Percentiles rank a stretch among this genome's conserved stretches.
These are phyloP conservation scores for Isabelozyma gotoi DNA, from an alignment of 805 yeast genomes.

Conservation along the genomic window DNA sequence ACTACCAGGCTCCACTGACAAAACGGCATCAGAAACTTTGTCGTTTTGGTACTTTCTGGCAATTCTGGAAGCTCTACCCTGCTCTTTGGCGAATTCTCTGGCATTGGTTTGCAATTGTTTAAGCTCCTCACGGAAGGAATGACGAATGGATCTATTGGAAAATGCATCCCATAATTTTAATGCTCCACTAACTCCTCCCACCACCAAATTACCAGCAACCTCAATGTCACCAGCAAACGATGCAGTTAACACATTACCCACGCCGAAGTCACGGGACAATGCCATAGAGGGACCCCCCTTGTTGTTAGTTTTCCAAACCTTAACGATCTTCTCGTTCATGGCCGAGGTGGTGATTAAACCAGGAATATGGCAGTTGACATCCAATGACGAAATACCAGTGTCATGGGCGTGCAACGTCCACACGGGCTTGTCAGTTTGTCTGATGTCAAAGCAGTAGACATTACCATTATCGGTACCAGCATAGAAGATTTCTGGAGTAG, in stretches of 20 bases:
- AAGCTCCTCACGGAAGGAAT: slow-evolving; percentile 61
- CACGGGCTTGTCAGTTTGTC: slow-evolving; percentile 64
- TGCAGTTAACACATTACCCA: slow-evolving; percentile 85
- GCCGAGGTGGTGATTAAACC: slow-evolving; percentile 85
- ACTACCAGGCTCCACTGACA: slow-evolving; percentile 64
- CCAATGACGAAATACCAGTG: slow-evolving; percentile 83
- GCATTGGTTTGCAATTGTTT: slow-evolving; percentile 55
- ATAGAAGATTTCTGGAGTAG: slow-evolving; percentile 53
- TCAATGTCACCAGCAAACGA: slow-evolving; percentile 86
- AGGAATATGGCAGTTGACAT: slow-evolving; percentile 62
- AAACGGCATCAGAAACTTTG: slow-evolving; percentile 51
- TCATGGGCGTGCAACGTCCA: slow-evolving; percentile 99
- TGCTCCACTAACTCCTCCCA: slow-evolving; percentile 85
- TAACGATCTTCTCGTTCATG: slow-evolving; percentile 82
- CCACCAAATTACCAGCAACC: slow-evolving; percentile 76
- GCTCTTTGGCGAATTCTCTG: slow-evolving; percentile 50
- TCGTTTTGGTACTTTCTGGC: slow-evolving; percentile 64
- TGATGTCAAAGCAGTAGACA: slow-evolving; percentile 84
- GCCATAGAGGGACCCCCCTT: slow-evolving; percentile 76
- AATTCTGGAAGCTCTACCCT: slow-evolving; percentile 68
- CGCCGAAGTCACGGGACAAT: slow-evolving; percentile 85
- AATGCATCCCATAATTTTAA: slow-evolving; percentile 93
- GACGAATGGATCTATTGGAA: slow-evolving; percentile 76
- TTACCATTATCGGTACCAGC: slow-evolving; percentile 93
- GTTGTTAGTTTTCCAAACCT: slow-evolving; percentile 70